Base-by-base conservation (phyloP, 192 early-diverging fungal species). In the Coemansia sp. region DNA sequence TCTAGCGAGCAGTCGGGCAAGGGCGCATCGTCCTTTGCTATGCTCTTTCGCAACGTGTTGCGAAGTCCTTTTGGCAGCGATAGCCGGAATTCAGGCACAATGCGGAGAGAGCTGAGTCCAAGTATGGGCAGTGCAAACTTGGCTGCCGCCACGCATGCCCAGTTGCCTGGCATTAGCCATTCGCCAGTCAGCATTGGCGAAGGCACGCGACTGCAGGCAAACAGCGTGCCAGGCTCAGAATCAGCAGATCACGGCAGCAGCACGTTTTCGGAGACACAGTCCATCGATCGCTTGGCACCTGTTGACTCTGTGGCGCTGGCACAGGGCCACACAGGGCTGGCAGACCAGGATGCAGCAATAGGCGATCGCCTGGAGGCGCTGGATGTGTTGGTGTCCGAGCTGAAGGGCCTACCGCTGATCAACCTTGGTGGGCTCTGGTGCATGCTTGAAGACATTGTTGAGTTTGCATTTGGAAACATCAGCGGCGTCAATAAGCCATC, bases 31-130 rank as follows among this genome's bases (percentile, higher is more conserved):
- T 43, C 57, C 5, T 35, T 81, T 11, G 59, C 52, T 6, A 51
- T 64, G 4, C 47, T 81, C 17, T 69, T 81, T 48, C 78, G 78
- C 47, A 71, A 72, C 63, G 63, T 75, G 59, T 62, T 81, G 49
- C 67, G 62, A 47, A 65, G 73, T 67, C 48, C 78, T 4, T 81
- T 81, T 54, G 57, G 53, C 39, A 47, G 59, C 35, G 66, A 75
- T 23, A 62, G 52, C 61, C 55, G 66, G 19, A 22, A 35, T 19
- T 21, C 48, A 29, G 53, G 22, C 29, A 19, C 56, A 17, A 6
- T 35, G 23, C 37, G 62, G 29, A 65, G 53, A 7, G 69, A 60
- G 5, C 6, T 59, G 29, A 19, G 67, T 19, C 25, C 67, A 12
- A 51, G 57, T 12, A 19, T 25, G 11, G 38, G 59, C 31, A 52